Evolutionary conservation across 805 yeast species (phyloP).

Genomic region (Candida bentonensis): DNA sequence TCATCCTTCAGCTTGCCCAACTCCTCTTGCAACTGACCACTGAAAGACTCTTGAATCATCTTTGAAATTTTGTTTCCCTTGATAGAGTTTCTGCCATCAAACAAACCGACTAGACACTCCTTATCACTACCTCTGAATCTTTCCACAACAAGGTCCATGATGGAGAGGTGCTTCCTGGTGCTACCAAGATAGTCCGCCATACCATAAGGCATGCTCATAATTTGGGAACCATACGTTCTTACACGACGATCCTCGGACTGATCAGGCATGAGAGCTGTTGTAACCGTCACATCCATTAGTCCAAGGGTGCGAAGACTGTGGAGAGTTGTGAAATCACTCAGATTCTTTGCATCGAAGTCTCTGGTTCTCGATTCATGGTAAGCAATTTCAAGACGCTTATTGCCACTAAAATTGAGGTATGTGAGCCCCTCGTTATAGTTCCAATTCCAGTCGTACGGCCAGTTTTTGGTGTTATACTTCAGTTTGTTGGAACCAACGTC

Average conservation of each 20-base stretch:
- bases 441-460: slow-evolving; percentile 99
- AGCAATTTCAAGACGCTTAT: slow-evolving; percentile 73
- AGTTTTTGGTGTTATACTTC: slow-evolving; percentile 84
- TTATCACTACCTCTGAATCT: slow-evolving; percentile 75
- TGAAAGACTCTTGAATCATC: slow-evolving; percentile 59
- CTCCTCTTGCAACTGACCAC: slow-evolving; percentile 53
- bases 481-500: slow-evolving; percentile 87
- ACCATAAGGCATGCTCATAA: slow-evolving; percentile 71
- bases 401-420: slow-evolving; percentile 84
- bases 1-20: slow-evolving; percentile 33
- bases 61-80: slow-evolving; percentile 38
- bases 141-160: slow-evolving; percentile 77
- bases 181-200: slow-evolving; percentile 78
- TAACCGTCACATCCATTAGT: slow-evolving; percentile 87
- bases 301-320: slow-evolving; percentile 64
- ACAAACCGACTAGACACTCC: slow-evolving; percentile 67
- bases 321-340: slow-evolving; percentile 58
- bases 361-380: slow-evolving; percentile 22
- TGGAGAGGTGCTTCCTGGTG: slow-evolving; percentile 42
- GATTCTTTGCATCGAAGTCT: slow-evolving; percentile 14
- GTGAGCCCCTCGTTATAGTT: slow-evolving; percentile 60
- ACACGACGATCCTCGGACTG: slow-evolving; percentile 72
- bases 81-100: slow-evolving; percentile 60
- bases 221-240: slow-evolving; percentile 74
- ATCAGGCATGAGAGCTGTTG: slow-evolving; percentile 81